phyloP scores from a whole-genome alignment of 1,139 yeast species.

The Candida albicans region DNA sequence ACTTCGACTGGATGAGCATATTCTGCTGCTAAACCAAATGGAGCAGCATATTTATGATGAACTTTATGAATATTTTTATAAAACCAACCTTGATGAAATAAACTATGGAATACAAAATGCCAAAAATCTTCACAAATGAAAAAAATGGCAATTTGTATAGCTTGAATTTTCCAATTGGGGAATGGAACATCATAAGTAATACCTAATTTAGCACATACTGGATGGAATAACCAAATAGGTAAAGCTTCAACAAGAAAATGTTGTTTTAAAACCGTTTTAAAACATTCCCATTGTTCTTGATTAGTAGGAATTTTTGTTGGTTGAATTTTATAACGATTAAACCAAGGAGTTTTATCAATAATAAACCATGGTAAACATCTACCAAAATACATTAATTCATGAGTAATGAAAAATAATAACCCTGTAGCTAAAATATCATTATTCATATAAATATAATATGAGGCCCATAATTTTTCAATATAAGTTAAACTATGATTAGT shows the following conservation, averaged over 20 bases:
- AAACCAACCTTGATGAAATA: conserved; percentile 80
- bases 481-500: background rate
- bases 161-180: conserved; percentile 61
- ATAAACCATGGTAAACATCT: conserved; percentile 49
- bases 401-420: conserved; percentile 40
- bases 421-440: conserved; percentile 51
- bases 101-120: conserved; percentile 95
- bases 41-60: conserved; percentile 96
- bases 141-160: conserved; percentile 66
- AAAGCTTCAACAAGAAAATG: conserved; percentile 91
- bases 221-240: conserved; percentile 96
- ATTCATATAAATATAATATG: conserved; percentile 43
- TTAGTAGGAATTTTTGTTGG: conserved; percentile 71
- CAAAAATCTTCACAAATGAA: conserved; percentile 88
- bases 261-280: conserved; percentile 76
- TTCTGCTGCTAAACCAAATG: conserved; percentile 94
- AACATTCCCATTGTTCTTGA: conserved; percentile 88
- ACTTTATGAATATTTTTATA: conserved; percentile 92
- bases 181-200: conserved; percentile 80
- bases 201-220: conserved; percentile 75
- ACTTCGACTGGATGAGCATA: conserved; percentile 96
- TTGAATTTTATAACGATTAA: conserved; percentile 45
- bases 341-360: conserved; percentile 43
- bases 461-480: conserved; percentile 43
- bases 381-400: conserved; percentile 46